A percentile compares a stretch with the other conserved stretches of the same genome.
phyloP scores from a whole-genome alignment of 1,139 yeast species.

The Blastobotrys apis region DNA sequence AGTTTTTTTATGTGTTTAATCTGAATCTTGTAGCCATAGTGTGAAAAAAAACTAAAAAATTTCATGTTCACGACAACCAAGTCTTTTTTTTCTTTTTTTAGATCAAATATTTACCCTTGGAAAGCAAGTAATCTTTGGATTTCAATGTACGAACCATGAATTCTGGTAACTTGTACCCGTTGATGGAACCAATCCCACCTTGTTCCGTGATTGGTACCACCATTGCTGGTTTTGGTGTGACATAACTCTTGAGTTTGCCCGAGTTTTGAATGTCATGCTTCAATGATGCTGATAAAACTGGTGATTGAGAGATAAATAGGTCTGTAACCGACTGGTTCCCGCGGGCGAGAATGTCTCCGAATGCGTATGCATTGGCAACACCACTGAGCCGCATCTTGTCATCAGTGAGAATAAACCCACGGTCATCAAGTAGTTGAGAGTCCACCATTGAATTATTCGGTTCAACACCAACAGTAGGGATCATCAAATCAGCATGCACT shows the following conservation, averaged over 20 bases:
- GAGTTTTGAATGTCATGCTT: conserved; percentile 17
- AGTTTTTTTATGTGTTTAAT: not conserved
- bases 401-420: conserved; percentile 22
- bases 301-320: conserved; percentile 16
- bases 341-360: conserved; percentile 27
- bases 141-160: conserved; percentile 19
- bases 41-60: not conserved
- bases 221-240: conserved; percentile 5
- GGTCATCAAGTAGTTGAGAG: conserved; percentile 18
- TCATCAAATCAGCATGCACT: conserved; percentile 18
- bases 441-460: conserved; percentile 29
- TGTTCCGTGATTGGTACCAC: conserved; percentile 21
- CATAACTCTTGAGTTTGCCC: not conserved
- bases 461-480: conserved; percentile 23
- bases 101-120: too few species aligned
- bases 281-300: conserved; percentile 18
- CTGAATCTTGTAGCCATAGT: not conserved
- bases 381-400: conserved; percentile 24
- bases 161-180: conserved; percentile 22
- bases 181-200: conserved; percentile 23
- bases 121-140: conserved; percentile 20
- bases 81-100: too few species aligned
- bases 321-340: conserved; percentile 20
- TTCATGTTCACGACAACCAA: too few species aligned
- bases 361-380: conserved; percentile 23